Conservation (phyloP, 2,329 filamentous ascomycete genomes). For the Pleomassaria siparia region DNA sequence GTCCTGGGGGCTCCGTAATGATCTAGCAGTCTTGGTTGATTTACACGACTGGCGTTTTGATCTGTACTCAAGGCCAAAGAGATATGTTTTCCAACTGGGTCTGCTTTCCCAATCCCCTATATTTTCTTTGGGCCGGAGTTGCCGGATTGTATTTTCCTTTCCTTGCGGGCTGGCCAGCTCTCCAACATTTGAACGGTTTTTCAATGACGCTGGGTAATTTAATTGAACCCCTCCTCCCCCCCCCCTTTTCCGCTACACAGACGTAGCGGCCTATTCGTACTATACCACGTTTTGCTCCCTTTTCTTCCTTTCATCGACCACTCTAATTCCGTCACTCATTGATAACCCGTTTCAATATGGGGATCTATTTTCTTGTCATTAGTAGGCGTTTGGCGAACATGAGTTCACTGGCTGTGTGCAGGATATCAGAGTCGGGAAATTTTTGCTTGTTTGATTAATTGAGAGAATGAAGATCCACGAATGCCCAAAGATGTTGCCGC, state of each 20-base stretch:
- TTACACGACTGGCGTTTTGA: constrained; percentile 6
- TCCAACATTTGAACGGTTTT: neutral
- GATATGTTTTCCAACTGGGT: neutral
- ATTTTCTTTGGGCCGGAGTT: neutral
- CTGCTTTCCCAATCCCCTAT: neutral
- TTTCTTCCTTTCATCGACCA: constrained; percentile 1
- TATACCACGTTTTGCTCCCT: constrained; percentile 13
- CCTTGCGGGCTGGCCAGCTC: constrained; percentile 6
- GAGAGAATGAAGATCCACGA: constrained; percentile 1
- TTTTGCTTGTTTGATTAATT: constrained; percentile 18
- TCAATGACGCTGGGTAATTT: constrained; percentile 7
- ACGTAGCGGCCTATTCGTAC: constrained; percentile 6
- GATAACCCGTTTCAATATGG: constrained; percentile 3
- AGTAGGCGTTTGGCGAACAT: neutral
- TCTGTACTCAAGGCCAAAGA: neutral
- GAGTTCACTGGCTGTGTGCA: constrained; percentile 2
- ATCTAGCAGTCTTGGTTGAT: constrained; percentile 11
- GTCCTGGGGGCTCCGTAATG: constrained; percentile 21
- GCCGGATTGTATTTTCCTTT: neutral
- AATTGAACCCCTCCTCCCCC: neutral
- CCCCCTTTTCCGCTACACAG: constrained; percentile 1
- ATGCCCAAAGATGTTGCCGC: neutral
- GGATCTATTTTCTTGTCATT: neutral
- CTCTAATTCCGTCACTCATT: constrained; percentile 17
- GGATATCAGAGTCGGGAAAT: constrained; percentile 8